Evolutionary conservation across 2,329 filamentous ascomycete species (phyloP), one percentile per base, ranked within the genome.

Genomic region (Aspergillus clavatus): DNA sequence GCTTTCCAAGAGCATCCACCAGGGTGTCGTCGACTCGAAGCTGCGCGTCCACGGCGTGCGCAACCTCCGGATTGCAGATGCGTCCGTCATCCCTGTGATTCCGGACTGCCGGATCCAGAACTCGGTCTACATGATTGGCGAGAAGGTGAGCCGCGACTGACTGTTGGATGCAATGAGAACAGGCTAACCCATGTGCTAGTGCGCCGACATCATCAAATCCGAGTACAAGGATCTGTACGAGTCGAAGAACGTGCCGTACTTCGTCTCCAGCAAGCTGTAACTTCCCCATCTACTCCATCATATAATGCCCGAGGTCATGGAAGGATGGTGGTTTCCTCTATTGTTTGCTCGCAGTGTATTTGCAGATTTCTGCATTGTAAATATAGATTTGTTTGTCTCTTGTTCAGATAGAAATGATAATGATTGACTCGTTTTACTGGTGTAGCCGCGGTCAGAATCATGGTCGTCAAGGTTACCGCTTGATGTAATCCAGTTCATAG

Each of bases 31-130:
- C 1, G 74, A 81, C 53, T 57, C 66, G 11, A 61, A 56, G 5
- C 71, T 82, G 1, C 71, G 69, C 43, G 78, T 82, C 3, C 72
- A 77, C 47, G 79, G 78, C 0, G 62, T 81, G 38, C 70, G 73
- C 42, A 73, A 71, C 18, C 68, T 82, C 2, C 71, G 78, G 7
- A 70, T 82, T 8, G 72, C 76, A 26, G 79, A 82, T 56, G 78
- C 78, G 0, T 79, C 74, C 0, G 61, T 80, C 18, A 75, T 81
- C 10, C 79, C 79, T 0, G 69, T 80, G 7, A 59, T 79, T 72
- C 60, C 78, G 58, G 47, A 79, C 71, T 70, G 78, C 66, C 72
- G 78, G 1, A 81, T 81, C 38, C 79, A 82, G 58, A 81, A 79
- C 46, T 72, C 75, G 2, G 78, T 82, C 2, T 83, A 83, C 52